Conservation (phyloP, 106 monocot genomes). For the Allium sativum region DNA sequence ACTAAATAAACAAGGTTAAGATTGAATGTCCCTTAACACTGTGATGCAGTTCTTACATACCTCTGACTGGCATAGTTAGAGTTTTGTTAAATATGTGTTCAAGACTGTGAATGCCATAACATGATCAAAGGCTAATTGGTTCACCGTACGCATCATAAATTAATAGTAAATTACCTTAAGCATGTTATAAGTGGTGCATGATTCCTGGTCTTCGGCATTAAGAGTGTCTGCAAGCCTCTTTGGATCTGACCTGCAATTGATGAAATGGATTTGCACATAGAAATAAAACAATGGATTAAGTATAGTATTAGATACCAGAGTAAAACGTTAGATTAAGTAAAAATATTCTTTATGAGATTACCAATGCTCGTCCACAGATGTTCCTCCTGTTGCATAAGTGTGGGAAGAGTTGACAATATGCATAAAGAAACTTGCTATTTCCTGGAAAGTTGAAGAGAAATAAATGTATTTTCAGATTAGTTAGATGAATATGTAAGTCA, state of each 20-base stretch:
- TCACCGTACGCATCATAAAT: too few species aligned
- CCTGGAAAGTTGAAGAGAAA: slow-evolving; percentile 23
- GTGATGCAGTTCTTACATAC: too few species aligned
- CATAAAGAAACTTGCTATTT: slow-evolving; percentile 73
- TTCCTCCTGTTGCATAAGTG: slow-evolving; percentile 90
- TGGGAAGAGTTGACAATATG: slow-evolving; percentile 93
- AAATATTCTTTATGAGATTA: slow-evolving; percentile 10
- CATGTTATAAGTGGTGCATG: slow-evolving; percentile 96
- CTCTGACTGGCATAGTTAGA: not conserved
- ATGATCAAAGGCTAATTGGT: not conserved
- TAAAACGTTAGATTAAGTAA: too few species aligned
- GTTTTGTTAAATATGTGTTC: not conserved
- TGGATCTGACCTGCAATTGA: slow-evolving; percentile 57
- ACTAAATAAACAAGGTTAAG: too few species aligned
- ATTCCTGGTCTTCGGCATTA: slow-evolving; percentile 77
- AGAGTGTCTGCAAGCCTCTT: slow-evolving; percentile 66
- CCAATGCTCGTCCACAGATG: slow-evolving; percentile 87
- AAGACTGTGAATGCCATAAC: not conserved
- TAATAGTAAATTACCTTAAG: slow-evolving; percentile 52
- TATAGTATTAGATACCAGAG: not conserved
- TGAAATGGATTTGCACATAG: slow-evolving; percentile 1
- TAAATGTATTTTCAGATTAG: too few species aligned
- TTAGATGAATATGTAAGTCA: not conserved
- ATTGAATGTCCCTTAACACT: too few species aligned
- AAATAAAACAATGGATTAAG: not conserved